A percentile compares a stretch with the other conserved stretches of the same genome.
These are phyloP conservation scores for Zizania latifolia DNA, from an alignment of 176 grass and related monocot species.

Conservation along the genomic window DNA sequence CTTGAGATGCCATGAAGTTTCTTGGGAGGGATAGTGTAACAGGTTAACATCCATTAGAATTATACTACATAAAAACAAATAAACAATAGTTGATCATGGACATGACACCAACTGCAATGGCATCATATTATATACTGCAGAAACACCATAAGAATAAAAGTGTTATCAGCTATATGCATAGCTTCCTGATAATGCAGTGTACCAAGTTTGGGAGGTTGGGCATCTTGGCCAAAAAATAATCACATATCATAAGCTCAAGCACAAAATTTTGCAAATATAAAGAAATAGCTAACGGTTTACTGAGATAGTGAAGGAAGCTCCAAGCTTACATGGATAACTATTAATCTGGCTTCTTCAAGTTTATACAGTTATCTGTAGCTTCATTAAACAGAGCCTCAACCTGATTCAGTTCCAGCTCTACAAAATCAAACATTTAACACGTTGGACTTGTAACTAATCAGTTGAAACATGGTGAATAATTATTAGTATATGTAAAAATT, in stretches of 20 bases:
- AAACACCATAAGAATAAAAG: not conserved
- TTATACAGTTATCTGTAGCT: conserved; percentile 89
- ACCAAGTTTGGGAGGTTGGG: not conserved
- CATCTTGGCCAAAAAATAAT: not conserved
- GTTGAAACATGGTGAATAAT: not conserved
- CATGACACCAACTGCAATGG: not conserved
- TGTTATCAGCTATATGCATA: not conserved
- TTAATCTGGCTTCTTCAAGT: conserved; percentile 76
- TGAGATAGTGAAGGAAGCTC: not conserved
- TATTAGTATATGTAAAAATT: not conserved
- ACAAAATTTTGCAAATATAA: not conserved
- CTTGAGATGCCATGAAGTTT: not conserved
- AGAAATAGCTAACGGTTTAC: not conserved
- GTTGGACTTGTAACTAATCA: not conserved
- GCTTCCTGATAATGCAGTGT: not conserved
- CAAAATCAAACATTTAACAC: not conserved
- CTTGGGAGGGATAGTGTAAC: not conserved
- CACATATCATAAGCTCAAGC: not conserved
- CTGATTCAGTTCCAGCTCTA: conserved; percentile 69
- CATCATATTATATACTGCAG: not conserved
- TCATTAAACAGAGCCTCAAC: conserved; percentile 75
- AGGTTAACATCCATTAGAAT: not conserved
- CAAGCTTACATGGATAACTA: conserved; percentile 30
- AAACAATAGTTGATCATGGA: not conserved
- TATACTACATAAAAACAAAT: not conserved